A percentile compares a stretch with the other conserved stretches of the same genome.
Evolutionary conservation across 768 basidiomycete species (phyloP).

Genomic region (Suillus hirtellus): DNA sequence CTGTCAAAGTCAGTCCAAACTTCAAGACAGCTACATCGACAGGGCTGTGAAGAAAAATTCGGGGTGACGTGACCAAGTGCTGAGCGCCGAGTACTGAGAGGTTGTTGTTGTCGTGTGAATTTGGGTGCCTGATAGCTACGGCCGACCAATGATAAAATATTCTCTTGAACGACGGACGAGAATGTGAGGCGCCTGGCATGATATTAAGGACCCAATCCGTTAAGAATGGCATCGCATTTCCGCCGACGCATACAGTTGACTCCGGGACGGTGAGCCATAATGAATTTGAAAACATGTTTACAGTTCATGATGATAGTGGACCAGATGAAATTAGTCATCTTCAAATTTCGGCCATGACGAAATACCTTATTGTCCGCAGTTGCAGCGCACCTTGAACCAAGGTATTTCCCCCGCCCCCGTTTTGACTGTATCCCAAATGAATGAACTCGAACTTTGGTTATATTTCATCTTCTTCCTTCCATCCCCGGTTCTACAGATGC

Average conservation of each 20-base stretch:
- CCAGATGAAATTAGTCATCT: neutral
- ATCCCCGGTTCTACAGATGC: neutral
- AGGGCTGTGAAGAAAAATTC: neutral
- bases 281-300: slow-evolving; percentile 3
- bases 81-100: neutral
- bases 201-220: neutral
- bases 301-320: neutral
- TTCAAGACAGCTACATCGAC: neutral
- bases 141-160: neutral
- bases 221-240: neutral
- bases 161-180: neutral
- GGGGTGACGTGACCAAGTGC: neutral
- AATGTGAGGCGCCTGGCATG: neutral
- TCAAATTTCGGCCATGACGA: neutral
- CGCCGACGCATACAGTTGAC: neutral
- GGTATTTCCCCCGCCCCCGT: neutral
- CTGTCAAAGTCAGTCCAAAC: neutral
- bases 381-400: neutral
- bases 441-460: neutral
- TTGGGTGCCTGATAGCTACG: neutral
- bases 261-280: neutral
- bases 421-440: neutral
- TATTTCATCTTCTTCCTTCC: slow-evolving; percentile 7
- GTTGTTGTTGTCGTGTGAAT: neutral
- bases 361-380: slow-evolving; percentile 5